These are phyloP conservation scores for Zanthoxylum bungeanum DNA, from an alignment of 345 rosid genomes.

Conservation along the genomic window DNA sequence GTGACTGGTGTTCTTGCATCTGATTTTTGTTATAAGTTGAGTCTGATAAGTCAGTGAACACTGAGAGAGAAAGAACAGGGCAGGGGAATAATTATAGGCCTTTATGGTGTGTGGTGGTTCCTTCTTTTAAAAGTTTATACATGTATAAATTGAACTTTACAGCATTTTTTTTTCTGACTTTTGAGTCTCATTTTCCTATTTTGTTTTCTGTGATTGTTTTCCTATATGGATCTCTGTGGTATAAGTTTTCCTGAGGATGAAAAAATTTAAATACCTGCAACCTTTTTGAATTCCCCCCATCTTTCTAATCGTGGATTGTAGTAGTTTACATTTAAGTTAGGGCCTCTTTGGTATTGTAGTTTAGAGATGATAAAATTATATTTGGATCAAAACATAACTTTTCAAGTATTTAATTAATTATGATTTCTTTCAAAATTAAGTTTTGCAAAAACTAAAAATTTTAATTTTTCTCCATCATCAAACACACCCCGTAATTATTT, in stretches of 20 bases:
- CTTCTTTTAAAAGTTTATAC: neutral
- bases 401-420: too few species aligned
- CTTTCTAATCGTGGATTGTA: neutral
- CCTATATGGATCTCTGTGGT: neutral
- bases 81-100: neutral
- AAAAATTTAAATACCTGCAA: neutral
- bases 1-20: constrained; percentile 5
- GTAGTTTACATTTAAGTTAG: too few species aligned
- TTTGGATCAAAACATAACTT: too few species aligned
- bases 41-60: neutral
- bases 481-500: too few species aligned
- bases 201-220: neutral
- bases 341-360: too few species aligned
- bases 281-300: neutral
- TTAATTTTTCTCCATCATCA: too few species aligned
- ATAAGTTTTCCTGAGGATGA: neutral
- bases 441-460: too few species aligned
- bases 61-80: neutral
- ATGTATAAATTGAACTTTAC: neutral
- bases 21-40: neutral
- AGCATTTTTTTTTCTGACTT: neutral
- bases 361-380: too few species aligned
- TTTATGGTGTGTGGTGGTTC: neutral
- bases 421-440: too few species aligned
- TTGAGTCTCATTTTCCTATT: neutral